These are phyloP conservation scores for Talaromyces thailandensis DNA, from an alignment of 495 filamentous ascomycete species.

Conservation along the genomic window DNA sequence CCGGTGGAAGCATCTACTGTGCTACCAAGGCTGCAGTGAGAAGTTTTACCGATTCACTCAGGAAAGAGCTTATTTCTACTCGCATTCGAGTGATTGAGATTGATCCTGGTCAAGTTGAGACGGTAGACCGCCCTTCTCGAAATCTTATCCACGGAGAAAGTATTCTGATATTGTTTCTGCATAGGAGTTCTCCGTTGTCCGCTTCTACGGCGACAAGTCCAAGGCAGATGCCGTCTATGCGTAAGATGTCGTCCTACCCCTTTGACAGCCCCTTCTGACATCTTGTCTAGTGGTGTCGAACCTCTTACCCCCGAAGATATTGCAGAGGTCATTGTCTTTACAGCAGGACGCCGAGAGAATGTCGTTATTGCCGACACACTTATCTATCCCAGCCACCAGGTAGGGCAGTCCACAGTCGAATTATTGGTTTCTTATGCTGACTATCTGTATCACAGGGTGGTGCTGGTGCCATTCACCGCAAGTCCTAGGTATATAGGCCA, in stretches of 20 bases:
- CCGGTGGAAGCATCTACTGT: constrained; percentile 91
- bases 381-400: constrained; percentile 88
- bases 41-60: constrained; percentile 78
- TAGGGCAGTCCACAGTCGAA: constrained; percentile 22
- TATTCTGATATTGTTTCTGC: constrained; percentile 11
- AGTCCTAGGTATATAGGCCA: background rate
- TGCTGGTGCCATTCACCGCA: background rate
- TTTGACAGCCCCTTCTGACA: background rate
- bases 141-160: background rate
- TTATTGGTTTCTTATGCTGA: background rate
- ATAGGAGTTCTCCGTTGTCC: constrained; percentile 86
- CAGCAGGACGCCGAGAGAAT: constrained; percentile 81
- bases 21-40: constrained; percentile 91
- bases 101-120: constrained; percentile 96
- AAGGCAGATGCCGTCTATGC: constrained; percentile 96
- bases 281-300: constrained; percentile 55
- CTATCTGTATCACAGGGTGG: background rate
- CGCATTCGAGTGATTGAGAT: constrained; percentile 86
- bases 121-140: constrained; percentile 35
- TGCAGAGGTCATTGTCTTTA: constrained; percentile 88
- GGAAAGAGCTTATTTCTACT: constrained; percentile 81
- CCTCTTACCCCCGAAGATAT: constrained; percentile 95
- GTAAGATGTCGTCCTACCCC: constrained; percentile 27
- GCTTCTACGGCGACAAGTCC: constrained; percentile 83
- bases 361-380: constrained; percentile 91